phyloP scores from a whole-genome alignment of 1,284 basidiomycete species.

The Puccinia novopanici region DNA sequence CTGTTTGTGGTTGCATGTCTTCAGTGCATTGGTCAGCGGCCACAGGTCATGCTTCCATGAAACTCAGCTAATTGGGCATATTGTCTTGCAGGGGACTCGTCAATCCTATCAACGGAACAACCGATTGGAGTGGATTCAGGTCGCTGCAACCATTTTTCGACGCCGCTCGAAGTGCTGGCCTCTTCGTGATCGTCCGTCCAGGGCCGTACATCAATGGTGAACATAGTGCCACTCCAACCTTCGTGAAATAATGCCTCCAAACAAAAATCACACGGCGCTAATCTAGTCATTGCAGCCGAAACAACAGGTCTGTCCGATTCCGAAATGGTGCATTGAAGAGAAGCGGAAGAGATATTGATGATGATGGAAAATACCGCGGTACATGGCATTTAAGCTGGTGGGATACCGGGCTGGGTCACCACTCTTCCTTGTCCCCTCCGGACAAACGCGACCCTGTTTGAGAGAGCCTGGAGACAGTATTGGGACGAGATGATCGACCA shows the following conservation, averaged over 20 bases:
- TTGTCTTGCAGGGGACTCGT: conserved; percentile 35
- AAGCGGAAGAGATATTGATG: conserved; percentile 57
- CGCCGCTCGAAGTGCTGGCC: conserved; percentile 39
- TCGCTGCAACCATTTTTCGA: conserved; percentile 45
- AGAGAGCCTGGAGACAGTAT: conserved; percentile 71
- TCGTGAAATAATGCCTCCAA: too few relatives aligned
- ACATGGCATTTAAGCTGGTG: conserved; percentile 64
- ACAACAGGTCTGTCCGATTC: conserved; percentile 39
- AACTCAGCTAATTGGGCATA: neutral
- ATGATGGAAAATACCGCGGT: neutral
- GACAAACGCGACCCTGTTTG: conserved; percentile 70
- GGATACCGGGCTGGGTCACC: conserved; percentile 72
- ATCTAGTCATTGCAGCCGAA: conserved; percentile 20
- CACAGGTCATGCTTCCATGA: neutral
- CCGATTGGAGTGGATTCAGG: conserved; percentile 46
- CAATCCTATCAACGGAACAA: conserved; percentile 42
- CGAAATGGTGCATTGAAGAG: too few relatives aligned
- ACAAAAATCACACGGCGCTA: neutral
- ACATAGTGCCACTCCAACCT: neutral
- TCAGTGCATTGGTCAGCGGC: conserved; percentile 11
- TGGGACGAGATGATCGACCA: conserved; percentile 61
- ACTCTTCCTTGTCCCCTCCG: conserved; percentile 69
- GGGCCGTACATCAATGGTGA: conserved; percentile 48
- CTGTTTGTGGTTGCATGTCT: neutral
- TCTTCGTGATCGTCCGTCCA: conserved; percentile 47